Conservation (phyloP, 192 early-diverging fungal species). For the Geranomyces michiganensis region DNA sequence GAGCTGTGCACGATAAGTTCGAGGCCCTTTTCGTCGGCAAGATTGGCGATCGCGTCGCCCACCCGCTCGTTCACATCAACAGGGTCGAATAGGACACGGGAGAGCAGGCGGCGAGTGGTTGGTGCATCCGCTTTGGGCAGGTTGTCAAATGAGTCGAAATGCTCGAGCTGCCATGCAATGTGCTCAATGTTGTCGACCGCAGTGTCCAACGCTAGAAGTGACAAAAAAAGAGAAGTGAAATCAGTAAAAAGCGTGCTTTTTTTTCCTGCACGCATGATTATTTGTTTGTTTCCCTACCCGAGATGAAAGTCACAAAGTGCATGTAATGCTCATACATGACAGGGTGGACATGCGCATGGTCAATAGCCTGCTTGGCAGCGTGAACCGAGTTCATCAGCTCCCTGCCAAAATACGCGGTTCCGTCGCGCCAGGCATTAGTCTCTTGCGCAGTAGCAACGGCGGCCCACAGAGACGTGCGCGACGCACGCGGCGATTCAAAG, state of each 20-base stretch:
- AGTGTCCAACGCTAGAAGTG: constrained; percentile 24
- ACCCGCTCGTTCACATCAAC: constrained; percentile 35
- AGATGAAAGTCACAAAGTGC: constrained; percentile 32
- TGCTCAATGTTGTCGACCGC: constrained; percentile 31
- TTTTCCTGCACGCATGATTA: not conserved
- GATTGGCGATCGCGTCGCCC: constrained; percentile 28
- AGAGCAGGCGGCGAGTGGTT: constrained; percentile 20
- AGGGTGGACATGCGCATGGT: constrained; percentile 36
- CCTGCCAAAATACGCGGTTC: constrained; percentile 17
- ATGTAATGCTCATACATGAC: constrained; percentile 32
- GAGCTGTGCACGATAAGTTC: constrained; percentile 34
- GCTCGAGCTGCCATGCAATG: constrained; percentile 37
- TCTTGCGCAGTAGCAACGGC: constrained; percentile 14
- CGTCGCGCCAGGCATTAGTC: constrained; percentile 22
- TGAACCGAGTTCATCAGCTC: constrained; percentile 21
- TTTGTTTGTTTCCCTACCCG: constrained; percentile 14
- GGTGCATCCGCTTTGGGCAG: constrained; percentile 7
- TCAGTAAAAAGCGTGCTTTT: not conserved
- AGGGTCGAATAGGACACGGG: constrained; percentile 30
- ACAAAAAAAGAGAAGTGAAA: not conserved
- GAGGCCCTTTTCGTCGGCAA: constrained; percentile 28
- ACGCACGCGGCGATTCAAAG: constrained; percentile 1
- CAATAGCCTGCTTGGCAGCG: constrained; percentile 29
- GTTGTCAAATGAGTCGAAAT: constrained; percentile 14
- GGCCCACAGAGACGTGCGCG: constrained; percentile 17